These are phyloP conservation scores for Cyclotella sp. DNA, from an alignment of 108 stramenopile species.

Conservation along the genomic window DNA sequence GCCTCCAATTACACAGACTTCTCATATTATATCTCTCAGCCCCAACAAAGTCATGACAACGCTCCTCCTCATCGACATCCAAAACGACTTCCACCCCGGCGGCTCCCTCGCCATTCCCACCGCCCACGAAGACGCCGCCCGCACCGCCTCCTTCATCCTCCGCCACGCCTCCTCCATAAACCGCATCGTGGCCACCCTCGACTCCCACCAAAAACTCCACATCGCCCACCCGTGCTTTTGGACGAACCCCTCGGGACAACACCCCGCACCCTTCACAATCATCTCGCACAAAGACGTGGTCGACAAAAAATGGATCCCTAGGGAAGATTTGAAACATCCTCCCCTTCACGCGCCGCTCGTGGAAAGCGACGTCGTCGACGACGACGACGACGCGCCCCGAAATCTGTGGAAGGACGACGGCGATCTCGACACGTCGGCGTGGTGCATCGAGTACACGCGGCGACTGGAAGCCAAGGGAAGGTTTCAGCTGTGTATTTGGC, in stretches of 20 bases:
- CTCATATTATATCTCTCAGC: neutral
- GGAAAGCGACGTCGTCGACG: slow-evolving; percentile 42
- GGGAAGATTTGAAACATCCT: slow-evolving; percentile 19
- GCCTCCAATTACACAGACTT: no score
- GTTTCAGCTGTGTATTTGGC: slow-evolving; percentile 92
- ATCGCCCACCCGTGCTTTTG: slow-evolving; percentile 96
- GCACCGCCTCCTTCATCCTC: slow-evolving; percentile 76
- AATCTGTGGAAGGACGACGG: slow-evolving; percentile 21
- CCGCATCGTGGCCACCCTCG: slow-evolving; percentile 90
- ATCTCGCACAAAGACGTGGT: slow-evolving; percentile 64
- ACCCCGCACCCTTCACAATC: slow-evolving; percentile 88
- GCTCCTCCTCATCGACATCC: slow-evolving; percentile 90
- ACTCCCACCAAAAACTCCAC: slow-evolving; percentile 90
- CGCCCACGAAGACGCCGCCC: slow-evolving; percentile 80
- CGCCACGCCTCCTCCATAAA: slow-evolving; percentile 55
- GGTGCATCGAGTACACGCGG: slow-evolving; percentile 67
- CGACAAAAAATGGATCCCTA: slow-evolving; percentile 20
- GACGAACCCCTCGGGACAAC: slow-evolving; percentile 32
- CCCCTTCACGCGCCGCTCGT: slow-evolving; percentile 10
- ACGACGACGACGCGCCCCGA: no score
- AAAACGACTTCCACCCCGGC: slow-evolving; percentile 94
- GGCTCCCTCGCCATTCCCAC: slow-evolving; percentile 91
- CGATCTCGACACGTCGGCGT: slow-evolving; percentile 53
- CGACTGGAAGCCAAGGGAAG: slow-evolving; percentile 71
- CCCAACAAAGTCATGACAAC: slow-evolving; percentile 39